phyloP scores from a whole-genome alignment of 345 rosid genomes.

The Odontarrhena argentea region DNA sequence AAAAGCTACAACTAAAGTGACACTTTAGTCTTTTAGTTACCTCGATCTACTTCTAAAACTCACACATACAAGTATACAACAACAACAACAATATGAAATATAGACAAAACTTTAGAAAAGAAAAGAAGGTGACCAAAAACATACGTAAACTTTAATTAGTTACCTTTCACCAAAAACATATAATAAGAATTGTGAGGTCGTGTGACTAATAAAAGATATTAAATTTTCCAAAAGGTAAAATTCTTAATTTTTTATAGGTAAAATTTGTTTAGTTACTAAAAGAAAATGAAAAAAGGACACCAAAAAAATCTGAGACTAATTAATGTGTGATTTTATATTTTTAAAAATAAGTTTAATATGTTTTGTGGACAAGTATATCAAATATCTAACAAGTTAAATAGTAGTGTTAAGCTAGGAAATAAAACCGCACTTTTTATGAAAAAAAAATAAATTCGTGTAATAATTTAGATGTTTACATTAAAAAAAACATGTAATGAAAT shows the following conservation, averaged over 20 bases:
- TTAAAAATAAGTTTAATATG: too few species aligned
- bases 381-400: background rate
- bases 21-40: background rate
- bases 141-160: slow-evolving; percentile 23
- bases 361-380: too few species aligned
- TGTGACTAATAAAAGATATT: background rate
- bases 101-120: background rate
- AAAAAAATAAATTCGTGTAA: background rate
- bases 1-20: background rate
- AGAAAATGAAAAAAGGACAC: background rate
- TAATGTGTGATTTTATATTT: too few species aligned
- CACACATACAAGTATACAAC: background rate
- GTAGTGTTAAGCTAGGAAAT: too few species aligned
- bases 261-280: background rate
- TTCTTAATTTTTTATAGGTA: background rate
- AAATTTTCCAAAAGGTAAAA: background rate
- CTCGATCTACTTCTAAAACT: background rate
- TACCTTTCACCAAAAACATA: slow-evolving; percentile 18
- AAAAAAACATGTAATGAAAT: too few species aligned
- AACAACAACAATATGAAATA: background rate
- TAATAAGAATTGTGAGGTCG: slow-evolving; percentile 7
- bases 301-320: background rate
- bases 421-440: background rate
- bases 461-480: too few species aligned
- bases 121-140: background rate